A percentile compares a stretch with the other conserved stretches of the same genome.
Evolutionary conservation across 2,329 filamentous ascomycete species (phyloP).

Genomic region (Blumeriella jaapii): DNA sequence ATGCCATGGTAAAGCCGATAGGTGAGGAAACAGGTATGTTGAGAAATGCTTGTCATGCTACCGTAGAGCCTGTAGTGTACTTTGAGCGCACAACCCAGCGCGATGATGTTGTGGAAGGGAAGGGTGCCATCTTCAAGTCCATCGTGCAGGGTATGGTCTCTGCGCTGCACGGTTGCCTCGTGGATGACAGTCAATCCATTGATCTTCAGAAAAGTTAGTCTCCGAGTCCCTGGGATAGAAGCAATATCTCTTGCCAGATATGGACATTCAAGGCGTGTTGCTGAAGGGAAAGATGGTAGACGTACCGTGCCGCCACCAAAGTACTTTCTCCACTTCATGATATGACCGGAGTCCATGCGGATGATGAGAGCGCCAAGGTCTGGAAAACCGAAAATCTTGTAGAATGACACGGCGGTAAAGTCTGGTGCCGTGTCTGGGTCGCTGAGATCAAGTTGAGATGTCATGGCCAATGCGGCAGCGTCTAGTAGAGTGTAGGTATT

Average conservation of each 20-base stretch:
- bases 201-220: too few species aligned
- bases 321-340: constrained; percentile 59
- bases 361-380: constrained; percentile 79
- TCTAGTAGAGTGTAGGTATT: constrained; percentile 64
- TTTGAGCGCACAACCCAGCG: constrained; percentile 61
- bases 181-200: constrained; percentile 69
- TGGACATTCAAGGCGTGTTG: too few species aligned
- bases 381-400: constrained; percentile 94
- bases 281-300: too few species aligned
- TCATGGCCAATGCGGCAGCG: constrained; percentile 69
- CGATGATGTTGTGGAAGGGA: constrained; percentile 81
- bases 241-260: too few species aligned
- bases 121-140: constrained; percentile 82
- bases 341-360: constrained; percentile 51
- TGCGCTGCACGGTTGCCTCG: constrained; percentile 68
- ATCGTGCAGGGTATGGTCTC: constrained; percentile 61
- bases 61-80: constrained; percentile 59
- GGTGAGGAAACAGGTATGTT: constrained; percentile 57
- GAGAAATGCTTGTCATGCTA: constrained; percentile 54
- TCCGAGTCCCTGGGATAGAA: too few species aligned
- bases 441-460: constrained; percentile 60
- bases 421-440: constrained; percentile 56
- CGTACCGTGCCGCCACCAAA: constrained; percentile 93
- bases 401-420: constrained; percentile 76
- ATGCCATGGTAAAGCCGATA: constrained; percentile 48